Percentiles rank a stretch among this genome's conserved stretches.
These are phyloP conservation scores for Chytridiales sp. DNA, from an alignment of 371 early-diverging fungal genomes.

Conservation along the genomic window DNA sequence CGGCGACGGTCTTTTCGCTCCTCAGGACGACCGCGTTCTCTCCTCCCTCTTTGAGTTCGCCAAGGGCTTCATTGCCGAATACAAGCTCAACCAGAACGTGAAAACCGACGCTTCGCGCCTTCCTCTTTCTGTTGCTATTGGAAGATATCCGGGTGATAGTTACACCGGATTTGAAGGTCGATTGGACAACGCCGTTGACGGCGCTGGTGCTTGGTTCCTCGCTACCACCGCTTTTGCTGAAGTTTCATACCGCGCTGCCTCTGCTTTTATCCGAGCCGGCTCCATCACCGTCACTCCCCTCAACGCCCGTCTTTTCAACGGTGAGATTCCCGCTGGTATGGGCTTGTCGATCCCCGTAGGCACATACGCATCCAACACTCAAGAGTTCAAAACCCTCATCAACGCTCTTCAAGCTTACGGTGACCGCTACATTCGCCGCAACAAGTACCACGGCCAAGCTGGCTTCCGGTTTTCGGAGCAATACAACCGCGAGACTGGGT, in stretches of 20 bases:
- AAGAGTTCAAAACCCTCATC: not conserved
- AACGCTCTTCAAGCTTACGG: slow-evolving; percentile 30
- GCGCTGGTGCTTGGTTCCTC: slow-evolving; percentile 54
- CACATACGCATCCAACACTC: not conserved
- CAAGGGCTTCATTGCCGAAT: slow-evolving; percentile 46
- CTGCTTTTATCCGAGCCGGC: slow-evolving; percentile 1
- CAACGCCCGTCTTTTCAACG: slow-evolving; percentile 11
- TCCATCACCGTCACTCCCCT: slow-evolving; percentile 5
- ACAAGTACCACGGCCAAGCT: slow-evolving; percentile 45
- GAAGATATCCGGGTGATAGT: slow-evolving; percentile 45
- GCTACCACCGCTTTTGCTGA: slow-evolving; percentile 65
- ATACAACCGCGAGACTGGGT: slow-evolving; percentile 60
- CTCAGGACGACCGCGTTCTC: slow-evolving; percentile 39
- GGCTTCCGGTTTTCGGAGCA: slow-evolving; percentile 69
- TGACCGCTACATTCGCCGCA: slow-evolving; percentile 58
- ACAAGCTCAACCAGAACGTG: slow-evolving; percentile 52
- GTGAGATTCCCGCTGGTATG: slow-evolving; percentile 6
- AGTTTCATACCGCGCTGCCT: slow-evolving; percentile 51
- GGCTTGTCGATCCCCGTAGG: slow-evolving; percentile 4
- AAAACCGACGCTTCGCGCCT: not conserved
- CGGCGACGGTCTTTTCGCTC: slow-evolving; percentile 32
- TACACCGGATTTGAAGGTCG: slow-evolving; percentile 61
- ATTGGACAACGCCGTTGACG: slow-evolving; percentile 58
- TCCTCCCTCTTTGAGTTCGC: slow-evolving; percentile 55
- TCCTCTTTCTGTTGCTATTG: slow-evolving; percentile 22